Evolutionary conservation across 2,329 filamentous ascomycete species (phyloP).

Genomic region (Byssothecium circinans): DNA sequence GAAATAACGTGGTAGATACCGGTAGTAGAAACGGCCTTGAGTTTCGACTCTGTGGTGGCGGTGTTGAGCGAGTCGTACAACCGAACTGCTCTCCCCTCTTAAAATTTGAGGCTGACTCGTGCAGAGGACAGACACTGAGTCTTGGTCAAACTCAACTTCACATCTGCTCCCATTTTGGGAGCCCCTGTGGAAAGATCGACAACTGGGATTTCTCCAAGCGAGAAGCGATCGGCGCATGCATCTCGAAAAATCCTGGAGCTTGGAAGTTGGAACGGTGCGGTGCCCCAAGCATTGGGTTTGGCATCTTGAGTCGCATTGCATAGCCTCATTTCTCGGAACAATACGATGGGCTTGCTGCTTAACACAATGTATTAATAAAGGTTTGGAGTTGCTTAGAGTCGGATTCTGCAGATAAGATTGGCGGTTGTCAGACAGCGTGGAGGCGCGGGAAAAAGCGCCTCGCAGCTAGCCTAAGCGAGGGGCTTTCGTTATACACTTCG

Average conservation of each 20-base stretch:
- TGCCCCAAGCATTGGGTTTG: background rate
- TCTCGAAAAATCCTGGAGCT: constrained; percentile 4
- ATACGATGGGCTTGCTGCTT: background rate
- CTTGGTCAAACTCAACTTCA: background rate
- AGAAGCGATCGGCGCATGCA: constrained; percentile 10
- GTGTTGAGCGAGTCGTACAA: background rate
- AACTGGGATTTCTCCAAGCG: constrained; percentile 14
- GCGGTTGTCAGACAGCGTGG: constrained; percentile 16
- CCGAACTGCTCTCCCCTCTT: no score
- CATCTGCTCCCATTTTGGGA: constrained; percentile 4
- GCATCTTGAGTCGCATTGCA: background rate
- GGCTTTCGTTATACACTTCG: background rate
- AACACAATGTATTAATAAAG: no score
- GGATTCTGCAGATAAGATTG: constrained; percentile 12
- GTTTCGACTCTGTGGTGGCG: no score
- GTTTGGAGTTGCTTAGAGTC: background rate
- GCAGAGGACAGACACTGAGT: background rate
- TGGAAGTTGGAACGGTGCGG: background rate
- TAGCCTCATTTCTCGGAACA: background rate
- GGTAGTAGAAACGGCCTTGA: no score
- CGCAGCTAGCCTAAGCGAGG: constrained; percentile 1
- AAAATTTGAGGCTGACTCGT: background rate
- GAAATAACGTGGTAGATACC: no score
- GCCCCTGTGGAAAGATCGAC: constrained; percentile 11
- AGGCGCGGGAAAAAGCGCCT: constrained; percentile 1